A percentile compares a stretch with the other conserved stretches of the same genome.
Conservation (phyloP, 1,139 yeast genomes). For the Sugiyamaella grinbergsii region DNA sequence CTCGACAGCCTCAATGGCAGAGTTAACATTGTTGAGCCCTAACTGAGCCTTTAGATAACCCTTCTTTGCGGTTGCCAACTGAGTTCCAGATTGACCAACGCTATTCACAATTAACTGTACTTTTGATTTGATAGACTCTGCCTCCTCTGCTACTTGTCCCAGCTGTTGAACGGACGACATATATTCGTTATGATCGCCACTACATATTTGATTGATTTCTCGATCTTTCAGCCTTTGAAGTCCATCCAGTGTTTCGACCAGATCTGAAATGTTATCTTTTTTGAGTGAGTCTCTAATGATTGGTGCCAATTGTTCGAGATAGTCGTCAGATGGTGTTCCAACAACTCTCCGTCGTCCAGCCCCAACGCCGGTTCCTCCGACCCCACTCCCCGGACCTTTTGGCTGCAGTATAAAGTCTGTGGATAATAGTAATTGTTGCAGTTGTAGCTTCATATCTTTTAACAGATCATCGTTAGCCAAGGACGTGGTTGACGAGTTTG, state of each 20-base stretch:
- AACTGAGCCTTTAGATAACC: conserved; percentile 36
- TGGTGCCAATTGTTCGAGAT: conserved; percentile 78
- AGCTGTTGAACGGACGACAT: conserved; percentile 58
- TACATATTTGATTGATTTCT: conserved; percentile 63
- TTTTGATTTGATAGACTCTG: conserved; percentile 56
- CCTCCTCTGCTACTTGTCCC: conserved; percentile 55
- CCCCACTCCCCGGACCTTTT: conserved; percentile 23
- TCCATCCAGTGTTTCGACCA: conserved; percentile 58
- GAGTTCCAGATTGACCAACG: conserved; percentile 64
- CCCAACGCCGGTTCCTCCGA: conserved; percentile 4
- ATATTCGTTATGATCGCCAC: conserved; percentile 58
- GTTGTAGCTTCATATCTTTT: conserved; percentile 36
- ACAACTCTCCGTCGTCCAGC: conserved; percentile 13
- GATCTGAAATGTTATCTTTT: conserved; percentile 56
- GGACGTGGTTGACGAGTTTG: conserved; percentile 1
- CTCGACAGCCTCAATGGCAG: conserved; percentile 43
- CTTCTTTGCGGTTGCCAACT: conserved; percentile 54
- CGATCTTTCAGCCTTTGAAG: conserved; percentile 63
- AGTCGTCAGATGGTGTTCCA: conserved; percentile 57
- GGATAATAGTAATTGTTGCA: conserved; percentile 37
- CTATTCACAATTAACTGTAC: conserved; percentile 54
- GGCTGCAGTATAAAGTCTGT: conserved; percentile 35
- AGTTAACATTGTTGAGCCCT: conserved; percentile 40
- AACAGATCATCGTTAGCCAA: conserved; percentile 11
- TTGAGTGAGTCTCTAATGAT: conserved; percentile 69